Percentiles rank a stretch among this genome's conserved stretches.
Evolutionary conservation across 176 grass and related monocot species (phyloP).

Genomic region (Juncus inflexus): DNA sequence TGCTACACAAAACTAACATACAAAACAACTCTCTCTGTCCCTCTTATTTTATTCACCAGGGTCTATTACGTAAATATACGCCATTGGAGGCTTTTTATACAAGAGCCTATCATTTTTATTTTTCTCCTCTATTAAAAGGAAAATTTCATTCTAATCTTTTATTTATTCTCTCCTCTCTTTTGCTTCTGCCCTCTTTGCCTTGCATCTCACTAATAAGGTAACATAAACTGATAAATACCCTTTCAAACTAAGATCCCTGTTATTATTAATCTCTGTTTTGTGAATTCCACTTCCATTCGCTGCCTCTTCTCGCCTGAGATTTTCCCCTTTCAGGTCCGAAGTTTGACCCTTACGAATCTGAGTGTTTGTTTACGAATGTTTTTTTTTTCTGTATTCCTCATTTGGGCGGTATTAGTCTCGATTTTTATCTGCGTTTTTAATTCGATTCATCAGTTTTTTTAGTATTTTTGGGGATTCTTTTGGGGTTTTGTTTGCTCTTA

Average conservation of each 20-base stretch:
- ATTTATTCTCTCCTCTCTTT: slow-evolving; percentile 17
- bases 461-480: neutral
- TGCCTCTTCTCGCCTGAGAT: slow-evolving; percentile 16
- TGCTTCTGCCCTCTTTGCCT: slow-evolving; percentile 28
- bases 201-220: slow-evolving; percentile 31
- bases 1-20: too few species aligned
- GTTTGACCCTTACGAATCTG: slow-evolving; percentile 22
- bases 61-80: neutral
- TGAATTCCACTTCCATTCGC: neutral
- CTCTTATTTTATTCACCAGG: neutral
- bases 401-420: neutral
- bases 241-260: slow-evolving; percentile 6
- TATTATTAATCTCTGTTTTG: neutral
- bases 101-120: slow-evolving; percentile 1
- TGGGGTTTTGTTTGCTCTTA: neutral
- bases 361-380: neutral
- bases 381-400: slow-evolving; percentile 4
- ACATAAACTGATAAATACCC: slow-evolving; percentile 18
- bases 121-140: slow-evolving; percentile 3
- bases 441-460: neutral
- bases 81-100: neutral
- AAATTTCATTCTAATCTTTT: slow-evolving; percentile 18
- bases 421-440: slow-evolving; percentile 2
- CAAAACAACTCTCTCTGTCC: too few species aligned
- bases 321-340: slow-evolving; percentile 2